Conservation (phyloP, 1,284 basidiomycete genomes). For the Naganishia sp. region DNA sequence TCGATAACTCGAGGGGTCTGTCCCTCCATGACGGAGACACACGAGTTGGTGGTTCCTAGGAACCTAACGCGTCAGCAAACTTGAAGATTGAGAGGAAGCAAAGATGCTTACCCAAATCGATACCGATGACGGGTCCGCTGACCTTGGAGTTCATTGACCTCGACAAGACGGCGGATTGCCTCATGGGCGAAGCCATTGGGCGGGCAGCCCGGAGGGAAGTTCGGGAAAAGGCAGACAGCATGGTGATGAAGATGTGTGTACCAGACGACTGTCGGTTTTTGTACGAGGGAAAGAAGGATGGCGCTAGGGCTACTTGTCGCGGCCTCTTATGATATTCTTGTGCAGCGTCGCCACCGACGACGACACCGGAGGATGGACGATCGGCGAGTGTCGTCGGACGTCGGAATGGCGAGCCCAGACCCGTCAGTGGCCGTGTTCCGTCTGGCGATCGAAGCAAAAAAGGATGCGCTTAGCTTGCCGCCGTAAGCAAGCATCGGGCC, state of each 20-base stretch:
- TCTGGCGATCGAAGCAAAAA: slow-evolving; percentile 13
- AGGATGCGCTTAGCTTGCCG: slow-evolving; percentile 1
- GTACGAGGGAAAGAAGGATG: neutral
- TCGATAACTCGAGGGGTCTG: slow-evolving; percentile 92
- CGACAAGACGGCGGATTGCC: slow-evolving; percentile 37
- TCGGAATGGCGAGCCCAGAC: neutral
- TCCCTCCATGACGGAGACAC: slow-evolving; percentile 94
- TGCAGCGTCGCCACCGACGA: slow-evolving; percentile 1
- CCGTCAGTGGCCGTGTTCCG: neutral
- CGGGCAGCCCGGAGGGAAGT: slow-evolving; percentile 20
- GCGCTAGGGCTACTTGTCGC: neutral
- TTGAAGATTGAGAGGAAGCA: too few relatives aligned
- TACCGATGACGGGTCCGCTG: slow-evolving; percentile 57
- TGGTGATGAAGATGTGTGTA: slow-evolving; percentile 21
- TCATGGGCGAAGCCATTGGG: slow-evolving; percentile 25
- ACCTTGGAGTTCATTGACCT: slow-evolving; percentile 57
- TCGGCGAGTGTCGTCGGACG: neutral
- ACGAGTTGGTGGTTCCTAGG: slow-evolving; percentile 67
- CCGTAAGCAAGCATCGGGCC: neutral
- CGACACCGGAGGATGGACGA: slow-evolving; percentile 1
- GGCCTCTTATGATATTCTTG: neutral
- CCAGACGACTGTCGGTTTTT: slow-evolving; percentile 29
- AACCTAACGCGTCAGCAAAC: neutral
- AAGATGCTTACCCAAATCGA: slow-evolving; percentile 54
- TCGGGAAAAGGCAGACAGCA: slow-evolving; percentile 29